These are phyloP conservation scores for Yarrowia yakushimensis DNA, from an alignment of 805 yeast species.

Conservation along the genomic window DNA sequence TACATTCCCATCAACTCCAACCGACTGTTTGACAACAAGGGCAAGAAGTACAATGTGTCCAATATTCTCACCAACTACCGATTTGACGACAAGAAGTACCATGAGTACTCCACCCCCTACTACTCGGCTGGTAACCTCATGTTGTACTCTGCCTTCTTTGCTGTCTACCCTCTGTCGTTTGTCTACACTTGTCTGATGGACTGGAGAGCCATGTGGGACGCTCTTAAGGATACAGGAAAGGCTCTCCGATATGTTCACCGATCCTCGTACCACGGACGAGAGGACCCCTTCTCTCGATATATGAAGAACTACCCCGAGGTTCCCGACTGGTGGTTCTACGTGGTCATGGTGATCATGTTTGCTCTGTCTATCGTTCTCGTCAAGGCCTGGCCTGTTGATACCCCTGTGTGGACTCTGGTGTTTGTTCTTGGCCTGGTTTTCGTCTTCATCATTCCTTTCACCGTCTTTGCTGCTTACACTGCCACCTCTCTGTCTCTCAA, in stretches of 20 bases:
- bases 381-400: slow-evolving; percentile 43
- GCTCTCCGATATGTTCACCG: slow-evolving; percentile 5
- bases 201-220: slow-evolving; percentile 30
- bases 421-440: slow-evolving; percentile 53
- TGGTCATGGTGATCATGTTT: slow-evolving; percentile 45
- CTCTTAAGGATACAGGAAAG: slow-evolving; percentile 18
- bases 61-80: slow-evolving; percentile 40
- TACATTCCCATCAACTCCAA: slow-evolving; percentile 61
- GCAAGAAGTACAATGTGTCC: slow-evolving; percentile 47
- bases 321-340: slow-evolving; percentile 54
- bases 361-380: slow-evolving; percentile 45
- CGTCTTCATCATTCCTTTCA: slow-evolving; percentile 62
- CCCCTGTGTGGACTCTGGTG: slow-evolving; percentile 62
- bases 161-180: slow-evolving; percentile 54
- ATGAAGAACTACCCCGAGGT: slow-evolving; percentile 49
- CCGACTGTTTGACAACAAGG: slow-evolving; percentile 51
- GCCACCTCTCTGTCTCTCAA: slow-evolving; percentile 55
- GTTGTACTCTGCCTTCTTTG: slow-evolving; percentile 55
- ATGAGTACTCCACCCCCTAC: slow-evolving; percentile 63
- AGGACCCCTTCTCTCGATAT: slow-evolving; percentile 50
- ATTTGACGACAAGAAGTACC: slow-evolving; percentile 48
- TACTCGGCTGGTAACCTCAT: slow-evolving; percentile 48
- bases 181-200: slow-evolving; percentile 38
- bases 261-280: slow-evolving; percentile 24
- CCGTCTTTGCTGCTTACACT: slow-evolving; percentile 58